A percentile compares a stretch with the other conserved stretches of the same genome.
Conservation (phyloP, 1,139 yeast genomes). For the Pichia sp. region DNA sequence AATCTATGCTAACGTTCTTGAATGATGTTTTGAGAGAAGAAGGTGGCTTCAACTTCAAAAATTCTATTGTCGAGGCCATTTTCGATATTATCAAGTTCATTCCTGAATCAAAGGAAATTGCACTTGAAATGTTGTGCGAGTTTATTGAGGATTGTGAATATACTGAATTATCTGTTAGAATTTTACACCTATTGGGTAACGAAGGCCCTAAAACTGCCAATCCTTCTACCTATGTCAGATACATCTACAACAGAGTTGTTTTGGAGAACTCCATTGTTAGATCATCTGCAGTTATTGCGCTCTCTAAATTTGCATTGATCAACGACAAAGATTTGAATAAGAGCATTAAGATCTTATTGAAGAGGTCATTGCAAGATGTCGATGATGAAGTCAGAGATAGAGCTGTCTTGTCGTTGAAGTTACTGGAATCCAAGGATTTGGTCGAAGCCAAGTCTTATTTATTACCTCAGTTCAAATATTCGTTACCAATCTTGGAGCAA, state of each 20-base stretch:
- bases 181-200: constrained; percentile 84
- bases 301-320: constrained; percentile 83
- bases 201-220: constrained; percentile 87
- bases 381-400: constrained; percentile 99
- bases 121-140: constrained; percentile 87
- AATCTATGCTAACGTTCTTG: constrained; percentile 74
- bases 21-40: constrained; percentile 86
- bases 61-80: constrained; percentile 84
- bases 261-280: constrained; percentile 92
- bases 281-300: constrained; percentile 90
- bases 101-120: constrained; percentile 81
- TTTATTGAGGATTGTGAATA: constrained; percentile 97
- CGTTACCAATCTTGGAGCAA: constrained; percentile 71
- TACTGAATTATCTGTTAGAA: constrained; percentile 87
- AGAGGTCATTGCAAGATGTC: constrained; percentile 79
- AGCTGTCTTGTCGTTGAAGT: constrained; percentile 78
- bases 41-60: constrained; percentile 79
- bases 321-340: constrained; percentile 63
- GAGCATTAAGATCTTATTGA: constrained; percentile 70
- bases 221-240: constrained; percentile 91
- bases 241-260: constrained; percentile 93
- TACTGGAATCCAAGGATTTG: constrained; percentile 45
- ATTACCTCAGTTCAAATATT: constrained; percentile 65
- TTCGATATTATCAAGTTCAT: constrained; percentile 85
- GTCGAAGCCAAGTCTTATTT: constrained; percentile 50